Evolutionary conservation across 495 filamentous ascomycete species (phyloP).

Genomic region (Lepraria neglecta): DNA sequence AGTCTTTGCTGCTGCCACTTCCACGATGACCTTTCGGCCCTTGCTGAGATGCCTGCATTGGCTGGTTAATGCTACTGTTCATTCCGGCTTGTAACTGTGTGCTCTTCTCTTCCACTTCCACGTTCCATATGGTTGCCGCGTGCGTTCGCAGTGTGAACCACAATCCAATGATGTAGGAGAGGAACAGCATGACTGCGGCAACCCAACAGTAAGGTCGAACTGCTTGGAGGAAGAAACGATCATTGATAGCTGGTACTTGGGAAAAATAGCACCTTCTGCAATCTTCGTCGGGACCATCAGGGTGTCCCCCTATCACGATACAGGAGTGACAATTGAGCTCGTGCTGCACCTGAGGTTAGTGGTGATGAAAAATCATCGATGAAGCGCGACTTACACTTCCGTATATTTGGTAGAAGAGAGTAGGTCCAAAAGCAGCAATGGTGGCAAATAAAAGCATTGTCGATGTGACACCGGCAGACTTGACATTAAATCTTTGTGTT

Average conservation of each 20-base stretch:
- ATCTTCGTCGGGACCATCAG: slow-evolving; percentile 47
- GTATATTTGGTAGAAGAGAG: slow-evolving; percentile 98
- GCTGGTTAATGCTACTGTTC: slow-evolving; percentile 29
- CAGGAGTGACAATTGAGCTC: slow-evolving; percentile 87
- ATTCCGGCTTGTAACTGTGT: slow-evolving; percentile 36
- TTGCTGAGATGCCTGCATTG: slow-evolving; percentile 17
- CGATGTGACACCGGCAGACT: slow-evolving; percentile 92
- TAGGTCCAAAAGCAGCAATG: slow-evolving; percentile 94
- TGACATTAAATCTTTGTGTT: slow-evolving; percentile 97
- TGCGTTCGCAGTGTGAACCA: slow-evolving; percentile 97
- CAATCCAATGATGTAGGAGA: slow-evolving; percentile 88
- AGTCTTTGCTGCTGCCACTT: slow-evolving; percentile 29
- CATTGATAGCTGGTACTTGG: slow-evolving; percentile 75
- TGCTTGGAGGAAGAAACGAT: slow-evolving; percentile 80
- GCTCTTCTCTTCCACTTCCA: slow-evolving; percentile 78
- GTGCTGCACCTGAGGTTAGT: slow-evolving; percentile 54
- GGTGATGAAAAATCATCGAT: slow-evolving; percentile 5
- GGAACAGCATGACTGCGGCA: slow-evolving; percentile 74
- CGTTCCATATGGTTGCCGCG: slow-evolving; percentile 94
- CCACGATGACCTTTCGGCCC: slow-evolving; percentile 9
- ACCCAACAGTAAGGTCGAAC: slow-evolving; percentile 92
- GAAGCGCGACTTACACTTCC: slow-evolving; percentile 61
- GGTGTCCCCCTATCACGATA: slow-evolving; percentile 34
- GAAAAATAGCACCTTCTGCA: slow-evolving; percentile 93
- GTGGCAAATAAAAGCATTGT: slow-evolving; percentile 98